These are phyloP conservation scores for Microbotryum violaceum DNA, from an alignment of 1,284 basidiomycete species.

Conservation along the genomic window DNA sequence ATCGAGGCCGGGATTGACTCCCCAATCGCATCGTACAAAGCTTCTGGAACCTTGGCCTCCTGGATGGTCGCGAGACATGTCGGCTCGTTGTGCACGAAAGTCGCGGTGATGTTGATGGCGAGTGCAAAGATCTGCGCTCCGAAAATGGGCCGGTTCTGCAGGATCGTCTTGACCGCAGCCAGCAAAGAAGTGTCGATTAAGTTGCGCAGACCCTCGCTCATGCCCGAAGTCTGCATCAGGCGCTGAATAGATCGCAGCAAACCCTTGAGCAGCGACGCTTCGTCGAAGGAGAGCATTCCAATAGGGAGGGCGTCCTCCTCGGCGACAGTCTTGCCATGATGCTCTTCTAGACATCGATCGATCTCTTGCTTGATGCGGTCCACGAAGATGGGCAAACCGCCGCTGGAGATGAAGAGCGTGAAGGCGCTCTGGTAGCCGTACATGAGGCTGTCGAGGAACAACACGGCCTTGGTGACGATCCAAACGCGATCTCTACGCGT, in stretches of 20 bases:
- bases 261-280: constrained; percentile 63
- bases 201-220: constrained; percentile 86
- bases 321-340: constrained; percentile 46
- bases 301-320: constrained; percentile 43
- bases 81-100: constrained; percentile 98
- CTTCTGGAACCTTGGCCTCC: constrained; percentile 81
- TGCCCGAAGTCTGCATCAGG: constrained; percentile 93
- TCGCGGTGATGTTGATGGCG: constrained; percentile 93
- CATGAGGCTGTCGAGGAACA: constrained; percentile 83
- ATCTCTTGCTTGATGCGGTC: constrained; percentile 76
- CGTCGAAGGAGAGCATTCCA: constrained; percentile 39
- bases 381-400: constrained; percentile 78
- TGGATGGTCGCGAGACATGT: constrained; percentile 88
- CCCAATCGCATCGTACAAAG: constrained; percentile 79
- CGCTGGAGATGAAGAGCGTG: constrained; percentile 72
- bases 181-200: constrained; percentile 86
- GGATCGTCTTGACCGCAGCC: constrained; percentile 78
- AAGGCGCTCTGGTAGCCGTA: constrained; percentile 85
- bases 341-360: constrained; percentile 57
- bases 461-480: constrained; percentile 67
- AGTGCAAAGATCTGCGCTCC: constrained; percentile 79
- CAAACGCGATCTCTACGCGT: constrained; percentile 55
- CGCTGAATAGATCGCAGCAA: constrained; percentile 88
- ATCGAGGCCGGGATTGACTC: constrained; percentile 75
- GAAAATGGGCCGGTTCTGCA: constrained; percentile 72